A percentile compares a stretch with the other conserved stretches of the same genome.
phyloP scores from a whole-genome alignment of 768 basidiomycete genomes.

The Gloeophyllum trabeum region DNA sequence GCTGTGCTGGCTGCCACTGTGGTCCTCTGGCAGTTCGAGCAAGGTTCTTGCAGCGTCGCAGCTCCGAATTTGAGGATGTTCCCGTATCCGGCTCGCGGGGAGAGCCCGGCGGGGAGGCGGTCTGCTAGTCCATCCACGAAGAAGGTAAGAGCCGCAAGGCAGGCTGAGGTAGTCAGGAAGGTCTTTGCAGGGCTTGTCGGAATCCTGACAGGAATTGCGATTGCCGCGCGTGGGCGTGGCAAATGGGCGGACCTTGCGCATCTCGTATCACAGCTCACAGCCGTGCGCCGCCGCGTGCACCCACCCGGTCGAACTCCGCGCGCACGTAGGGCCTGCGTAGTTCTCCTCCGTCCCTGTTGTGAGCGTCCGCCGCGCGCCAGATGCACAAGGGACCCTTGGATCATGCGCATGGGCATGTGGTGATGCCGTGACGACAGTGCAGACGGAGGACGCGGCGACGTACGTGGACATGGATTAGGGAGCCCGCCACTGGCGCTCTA shows the following conservation, averaged over 20 bases:
- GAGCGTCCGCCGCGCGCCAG: conserved; percentile 27
- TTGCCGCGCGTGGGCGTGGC: conserved; percentile 5
- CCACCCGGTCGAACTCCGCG: conserved; percentile 54
- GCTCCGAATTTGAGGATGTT: conserved; percentile 58
- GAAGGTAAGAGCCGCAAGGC: conserved; percentile 25
- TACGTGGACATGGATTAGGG: conserved; percentile 60
- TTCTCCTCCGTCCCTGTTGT: conserved; percentile 53
- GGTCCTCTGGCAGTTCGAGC: conserved; percentile 44
- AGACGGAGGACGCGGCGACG: conserved; percentile 60
- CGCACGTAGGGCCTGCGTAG: conserved; percentile 44
- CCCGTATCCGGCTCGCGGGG: conserved; percentile 54
- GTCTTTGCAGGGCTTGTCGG: conserved; percentile 41
- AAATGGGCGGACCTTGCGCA: conserved; percentile 22
- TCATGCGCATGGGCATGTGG: conserved; percentile 39
- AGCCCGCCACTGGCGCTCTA: conserved; percentile 16
- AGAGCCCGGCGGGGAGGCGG: conserved; percentile 28
- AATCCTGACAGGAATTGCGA: conserved; percentile 27
- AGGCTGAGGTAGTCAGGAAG: conserved; percentile 20
- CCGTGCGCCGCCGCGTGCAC: conserved; percentile 47
- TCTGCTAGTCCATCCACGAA: conserved; percentile 35
- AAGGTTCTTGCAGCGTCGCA: conserved; percentile 43
- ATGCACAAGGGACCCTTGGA: conserved; percentile 46
- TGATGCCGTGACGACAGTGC: conserved; percentile 33
- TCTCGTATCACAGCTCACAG: conserved; percentile 50
- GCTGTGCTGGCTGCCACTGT: conserved; percentile 29